Percentiles rank a stretch among this genome's conserved stretches.
Conservation (phyloP, 1,284 basidiomycete species). For the Ganoderma lucidum region DNA sequence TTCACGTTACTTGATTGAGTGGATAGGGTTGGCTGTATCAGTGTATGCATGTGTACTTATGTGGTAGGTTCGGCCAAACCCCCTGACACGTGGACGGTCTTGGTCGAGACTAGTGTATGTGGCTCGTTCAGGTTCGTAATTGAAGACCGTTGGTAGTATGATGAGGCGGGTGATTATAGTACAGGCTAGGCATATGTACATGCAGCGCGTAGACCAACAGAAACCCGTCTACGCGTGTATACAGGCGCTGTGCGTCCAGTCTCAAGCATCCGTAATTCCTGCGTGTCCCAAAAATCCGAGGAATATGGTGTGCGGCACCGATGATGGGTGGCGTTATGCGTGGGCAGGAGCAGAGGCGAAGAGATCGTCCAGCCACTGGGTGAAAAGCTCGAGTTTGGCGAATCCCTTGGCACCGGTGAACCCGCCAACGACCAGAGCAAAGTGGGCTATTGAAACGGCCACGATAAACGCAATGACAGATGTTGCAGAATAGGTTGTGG, state of each 20-base stretch:
- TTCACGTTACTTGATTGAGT: background rate
- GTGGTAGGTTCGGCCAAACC: too few relatives aligned
- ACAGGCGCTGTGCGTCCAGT: background rate
- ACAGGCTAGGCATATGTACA: background rate
- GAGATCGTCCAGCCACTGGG: slow-evolving; percentile 47
- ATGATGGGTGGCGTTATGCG: slow-evolving; percentile 12
- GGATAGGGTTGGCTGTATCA: background rate
- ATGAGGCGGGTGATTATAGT: background rate
- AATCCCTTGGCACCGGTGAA: slow-evolving; percentile 58
- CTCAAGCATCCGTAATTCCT: background rate
- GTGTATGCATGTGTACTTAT: too few relatives aligned
- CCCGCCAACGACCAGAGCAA: slow-evolving; percentile 56
- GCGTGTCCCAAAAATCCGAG: background rate
- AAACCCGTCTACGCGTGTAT: background rate
- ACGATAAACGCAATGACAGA: slow-evolving; percentile 55
- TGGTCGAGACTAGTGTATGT: background rate
- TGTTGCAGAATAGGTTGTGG: slow-evolving; percentile 43
- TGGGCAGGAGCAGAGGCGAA: slow-evolving; percentile 16
- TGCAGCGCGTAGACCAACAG: background rate
- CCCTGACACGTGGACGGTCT: too few relatives aligned
- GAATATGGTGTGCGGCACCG: background rate
- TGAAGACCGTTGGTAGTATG: background rate
- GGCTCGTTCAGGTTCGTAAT: background rate
- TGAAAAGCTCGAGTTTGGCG: slow-evolving; percentile 52
- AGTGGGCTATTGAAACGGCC: slow-evolving; percentile 60